Percentiles rank a stretch among this genome's conserved stretches.
phyloP scores from a whole-genome alignment of 768 basidiomycete genomes.

The Leccinum pellstonianum region DNA sequence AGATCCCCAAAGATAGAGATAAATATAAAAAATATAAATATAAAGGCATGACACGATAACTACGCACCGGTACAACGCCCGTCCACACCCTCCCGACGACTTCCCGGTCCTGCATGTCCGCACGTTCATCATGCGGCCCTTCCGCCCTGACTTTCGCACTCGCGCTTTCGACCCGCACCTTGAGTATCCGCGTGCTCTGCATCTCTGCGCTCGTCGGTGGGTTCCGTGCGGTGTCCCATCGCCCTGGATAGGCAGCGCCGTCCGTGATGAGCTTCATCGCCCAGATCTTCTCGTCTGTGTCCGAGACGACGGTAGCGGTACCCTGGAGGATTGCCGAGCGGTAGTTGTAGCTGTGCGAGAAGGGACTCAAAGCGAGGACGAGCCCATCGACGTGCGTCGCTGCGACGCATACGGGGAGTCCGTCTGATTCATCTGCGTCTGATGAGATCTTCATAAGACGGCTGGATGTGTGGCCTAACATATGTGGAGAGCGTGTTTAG shows the following conservation, averaged over 20 bases:
- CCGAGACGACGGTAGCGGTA: conserved; percentile 12
- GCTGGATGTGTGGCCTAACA: conserved; percentile 22
- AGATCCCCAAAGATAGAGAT: not conserved
- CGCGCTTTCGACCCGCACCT: conserved; percentile 21
- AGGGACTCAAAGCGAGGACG: conserved; percentile 23
- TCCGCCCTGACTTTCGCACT: conserved; percentile 26
- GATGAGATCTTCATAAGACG: conserved; percentile 28
- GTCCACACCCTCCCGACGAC: conserved; percentile 23
- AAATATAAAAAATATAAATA: not conserved
- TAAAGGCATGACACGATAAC: not conserved
- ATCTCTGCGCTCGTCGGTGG: conserved; percentile 23
- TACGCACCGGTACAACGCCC: conserved; percentile 25
- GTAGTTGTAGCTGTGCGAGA: conserved; percentile 29
- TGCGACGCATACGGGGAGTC: conserved; percentile 22
- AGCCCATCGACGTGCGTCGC: conserved; percentile 27
- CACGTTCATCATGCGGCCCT: conserved; percentile 22
- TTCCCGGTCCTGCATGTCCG: conserved; percentile 16
- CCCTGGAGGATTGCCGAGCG: conserved; percentile 27
- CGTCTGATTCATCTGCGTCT: not conserved
- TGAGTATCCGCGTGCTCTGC: conserved; percentile 25
- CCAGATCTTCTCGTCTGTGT: conserved; percentile 26
- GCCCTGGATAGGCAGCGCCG: conserved; percentile 18
- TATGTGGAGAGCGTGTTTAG: no score
- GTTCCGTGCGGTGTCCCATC: conserved; percentile 23
- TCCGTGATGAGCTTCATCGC: conserved; percentile 24